Conservation (phyloP, 495 filamentous ascomycete genomes). For the Hypoxylon subgilvum region DNA sequence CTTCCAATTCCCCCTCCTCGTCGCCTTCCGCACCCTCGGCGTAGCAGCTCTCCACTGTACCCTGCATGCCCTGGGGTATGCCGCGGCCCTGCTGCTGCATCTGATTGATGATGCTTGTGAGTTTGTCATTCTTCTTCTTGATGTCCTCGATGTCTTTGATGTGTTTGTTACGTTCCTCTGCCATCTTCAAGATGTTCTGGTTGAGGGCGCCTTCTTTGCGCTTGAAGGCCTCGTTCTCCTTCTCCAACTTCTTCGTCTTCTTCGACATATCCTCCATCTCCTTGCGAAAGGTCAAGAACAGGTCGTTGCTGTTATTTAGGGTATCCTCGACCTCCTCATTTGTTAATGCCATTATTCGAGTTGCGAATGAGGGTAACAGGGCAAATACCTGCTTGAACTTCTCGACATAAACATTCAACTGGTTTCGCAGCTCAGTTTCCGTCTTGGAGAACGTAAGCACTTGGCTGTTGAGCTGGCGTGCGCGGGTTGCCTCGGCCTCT, state of each 20-base stretch:
- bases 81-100: conserved; percentile 92
- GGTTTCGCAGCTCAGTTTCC: conserved; percentile 88
- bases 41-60: conserved; percentile 61
- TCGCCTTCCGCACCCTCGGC: conserved; percentile 54
- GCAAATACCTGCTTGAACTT: conserved; percentile 97
- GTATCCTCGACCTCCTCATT: conserved; percentile 90
- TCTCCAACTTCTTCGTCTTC: conserved; percentile 96
- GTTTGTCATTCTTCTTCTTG: conserved; percentile 87
- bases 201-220: conserved; percentile 93
- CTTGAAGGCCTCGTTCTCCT: conserved; percentile 89
- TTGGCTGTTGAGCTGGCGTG: conserved; percentile 83
- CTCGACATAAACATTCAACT: conserved; percentile 98
- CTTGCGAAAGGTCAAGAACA: conserved; percentile 96
- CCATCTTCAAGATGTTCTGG: conserved; percentile 96
- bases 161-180: conserved; percentile 85
- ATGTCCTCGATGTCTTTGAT: conserved; percentile 80
- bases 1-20: conserved; percentile 76
- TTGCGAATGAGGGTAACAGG: conserved; percentile 37
- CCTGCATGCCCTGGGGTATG: conserved; percentile 62
- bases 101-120: conserved; percentile 89
- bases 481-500: conserved; percentile 77
- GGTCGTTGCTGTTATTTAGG: conserved; percentile 96
- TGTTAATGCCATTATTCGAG: conserved; percentile 42
- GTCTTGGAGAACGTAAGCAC: conserved; percentile 97
- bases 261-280: conserved; percentile 99